Evolutionary conservation across 2,329 filamentous ascomycete genomes (phyloP).

Genomic region (Parastagonospora nodorum): DNA sequence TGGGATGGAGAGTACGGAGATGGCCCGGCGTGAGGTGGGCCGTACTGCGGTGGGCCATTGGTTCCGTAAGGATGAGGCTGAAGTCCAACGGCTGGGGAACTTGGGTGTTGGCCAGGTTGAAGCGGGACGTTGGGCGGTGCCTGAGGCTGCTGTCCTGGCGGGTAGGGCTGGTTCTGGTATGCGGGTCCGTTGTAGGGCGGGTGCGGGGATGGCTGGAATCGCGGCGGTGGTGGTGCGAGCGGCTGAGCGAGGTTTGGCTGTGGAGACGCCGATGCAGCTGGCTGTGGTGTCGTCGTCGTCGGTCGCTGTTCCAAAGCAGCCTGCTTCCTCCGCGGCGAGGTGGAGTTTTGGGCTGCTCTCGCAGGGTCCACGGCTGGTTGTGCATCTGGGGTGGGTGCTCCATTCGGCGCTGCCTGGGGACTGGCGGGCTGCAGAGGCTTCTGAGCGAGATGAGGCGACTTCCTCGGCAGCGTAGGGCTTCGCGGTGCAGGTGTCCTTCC

Average conservation of each 20-base stretch:
- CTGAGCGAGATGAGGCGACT: conserved; percentile 31
- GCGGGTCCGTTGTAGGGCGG: conserved; percentile 36
- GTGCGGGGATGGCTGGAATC: conserved; percentile 30
- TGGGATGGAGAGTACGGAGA: conserved; percentile 38
- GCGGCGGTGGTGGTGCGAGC: conserved; percentile 19
- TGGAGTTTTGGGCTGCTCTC: conserved; percentile 16
- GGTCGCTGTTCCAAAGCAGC: conserved; percentile 15
- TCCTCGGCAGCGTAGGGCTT: conserved; percentile 30
- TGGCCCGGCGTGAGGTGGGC: conserved; percentile 26
- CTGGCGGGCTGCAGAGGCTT: conserved; percentile 15
- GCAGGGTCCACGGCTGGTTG: conserved; percentile 11
- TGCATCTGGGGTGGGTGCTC: conserved; percentile 13
- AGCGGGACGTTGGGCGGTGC: conserved; percentile 21
- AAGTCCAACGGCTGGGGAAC: conserved; percentile 41
- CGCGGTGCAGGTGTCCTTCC: conserved; percentile 24
- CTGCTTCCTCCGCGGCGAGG: conserved; percentile 38
- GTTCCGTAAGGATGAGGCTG: conserved; percentile 31
- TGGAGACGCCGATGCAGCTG: conserved; percentile 11
- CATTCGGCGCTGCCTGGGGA: conserved; percentile 14
- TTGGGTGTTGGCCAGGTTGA: conserved; percentile 35
- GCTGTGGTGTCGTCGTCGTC: conserved; percentile 23
- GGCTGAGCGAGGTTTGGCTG: conserved; percentile 21
- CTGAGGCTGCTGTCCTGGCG: conserved; percentile 31
- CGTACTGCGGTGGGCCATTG: conserved; percentile 34
- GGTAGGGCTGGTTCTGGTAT: conserved; percentile 46